phyloP scores from a whole-genome alignment of 164 flowering plant species.

The Cinnamomum chago region DNA sequence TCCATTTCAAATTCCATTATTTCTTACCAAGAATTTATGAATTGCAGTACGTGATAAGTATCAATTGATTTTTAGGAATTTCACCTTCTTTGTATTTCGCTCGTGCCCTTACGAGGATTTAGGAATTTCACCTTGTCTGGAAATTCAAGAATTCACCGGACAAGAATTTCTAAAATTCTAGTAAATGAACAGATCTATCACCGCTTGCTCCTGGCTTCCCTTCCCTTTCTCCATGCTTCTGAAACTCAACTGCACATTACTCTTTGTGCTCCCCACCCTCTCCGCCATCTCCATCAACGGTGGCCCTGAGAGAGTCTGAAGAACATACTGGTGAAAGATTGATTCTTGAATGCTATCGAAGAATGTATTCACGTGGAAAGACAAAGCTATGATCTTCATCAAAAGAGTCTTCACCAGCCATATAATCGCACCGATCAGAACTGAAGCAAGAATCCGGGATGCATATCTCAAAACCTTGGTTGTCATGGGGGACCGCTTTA shows the following conservation, averaged over 20 bases:
- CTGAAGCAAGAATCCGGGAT: slow-evolving; percentile 47
- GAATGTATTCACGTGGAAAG: slow-evolving; percentile 63
- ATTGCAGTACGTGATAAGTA: too few relatives aligned
- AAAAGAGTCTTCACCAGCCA: slow-evolving; percentile 70
- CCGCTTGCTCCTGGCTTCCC: slow-evolving; percentile 29
- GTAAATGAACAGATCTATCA: too few relatives aligned
- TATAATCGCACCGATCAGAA: slow-evolving; percentile 50
- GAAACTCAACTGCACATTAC: slow-evolving; percentile 48
- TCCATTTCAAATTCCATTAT: too few relatives aligned
- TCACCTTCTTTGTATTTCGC: too few relatives aligned
- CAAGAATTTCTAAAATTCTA: too few relatives aligned
- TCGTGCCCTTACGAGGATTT: too few relatives aligned
- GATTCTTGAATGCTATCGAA: slow-evolving; percentile 88
- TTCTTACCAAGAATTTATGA: too few relatives aligned
- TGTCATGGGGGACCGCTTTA: slow-evolving; percentile 28
- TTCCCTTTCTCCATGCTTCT: slow-evolving; percentile 29
- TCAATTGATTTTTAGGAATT: too few relatives aligned
- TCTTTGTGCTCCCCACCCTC: slow-evolving; percentile 17
- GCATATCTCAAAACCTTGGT: slow-evolving; percentile 35
- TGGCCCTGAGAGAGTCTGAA: slow-evolving; percentile 66
- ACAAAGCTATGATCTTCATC: slow-evolving; percentile 60
- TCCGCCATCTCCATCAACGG: slow-evolving; percentile 53
- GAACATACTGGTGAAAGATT: slow-evolving; percentile 67
- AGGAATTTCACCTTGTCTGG: too few relatives aligned
- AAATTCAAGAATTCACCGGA: too few relatives aligned